These are phyloP conservation scores for Alternaria sp. DNA, from an alignment of 2,329 filamentous ascomycete genomes.

Conservation along the genomic window DNA sequence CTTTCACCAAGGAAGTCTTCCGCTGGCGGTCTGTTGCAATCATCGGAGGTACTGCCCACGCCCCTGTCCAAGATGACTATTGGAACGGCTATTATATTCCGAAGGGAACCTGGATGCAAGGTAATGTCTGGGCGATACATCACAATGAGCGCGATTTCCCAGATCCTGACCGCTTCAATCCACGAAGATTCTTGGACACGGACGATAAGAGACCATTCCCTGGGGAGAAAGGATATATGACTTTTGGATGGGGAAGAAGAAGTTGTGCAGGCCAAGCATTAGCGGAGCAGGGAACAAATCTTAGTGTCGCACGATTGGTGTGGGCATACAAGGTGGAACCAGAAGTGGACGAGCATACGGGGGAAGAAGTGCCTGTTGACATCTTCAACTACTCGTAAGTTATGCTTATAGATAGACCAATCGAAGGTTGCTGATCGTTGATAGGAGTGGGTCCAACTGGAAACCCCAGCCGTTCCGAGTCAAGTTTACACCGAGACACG, in stretches of 20 bases:
- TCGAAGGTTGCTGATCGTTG: background rate
- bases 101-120: constrained; percentile 50
- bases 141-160: constrained; percentile 44
- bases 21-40: constrained; percentile 46
- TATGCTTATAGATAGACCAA: rapidly evolving
- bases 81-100: constrained; percentile 51
- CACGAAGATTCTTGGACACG: constrained; percentile 18
- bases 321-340: constrained; percentile 65
- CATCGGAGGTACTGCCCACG: constrained; percentile 49
- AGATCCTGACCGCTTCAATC: constrained; percentile 9
- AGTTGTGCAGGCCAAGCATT: constrained; percentile 67
- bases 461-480: constrained; percentile 3
- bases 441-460: constrained; percentile 10
- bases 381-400: constrained; percentile 44
- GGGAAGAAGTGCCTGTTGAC: constrained; percentile 63
- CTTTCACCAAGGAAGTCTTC: constrained; percentile 46
- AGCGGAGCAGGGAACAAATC: constrained; percentile 68
- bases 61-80: constrained; percentile 44
- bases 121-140: constrained; percentile 55
- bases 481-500: constrained; percentile 1
- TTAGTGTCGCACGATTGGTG: constrained; percentile 64
- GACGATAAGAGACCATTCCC: constrained; percentile 42
- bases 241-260: constrained; percentile 64
- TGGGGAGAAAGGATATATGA: constrained; percentile 61
- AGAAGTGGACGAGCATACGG: constrained; percentile 47